Evolutionary conservation across 1,284 basidiomycete genomes (phyloP).

Genomic region (Ganoderma leucocontextum): DNA sequence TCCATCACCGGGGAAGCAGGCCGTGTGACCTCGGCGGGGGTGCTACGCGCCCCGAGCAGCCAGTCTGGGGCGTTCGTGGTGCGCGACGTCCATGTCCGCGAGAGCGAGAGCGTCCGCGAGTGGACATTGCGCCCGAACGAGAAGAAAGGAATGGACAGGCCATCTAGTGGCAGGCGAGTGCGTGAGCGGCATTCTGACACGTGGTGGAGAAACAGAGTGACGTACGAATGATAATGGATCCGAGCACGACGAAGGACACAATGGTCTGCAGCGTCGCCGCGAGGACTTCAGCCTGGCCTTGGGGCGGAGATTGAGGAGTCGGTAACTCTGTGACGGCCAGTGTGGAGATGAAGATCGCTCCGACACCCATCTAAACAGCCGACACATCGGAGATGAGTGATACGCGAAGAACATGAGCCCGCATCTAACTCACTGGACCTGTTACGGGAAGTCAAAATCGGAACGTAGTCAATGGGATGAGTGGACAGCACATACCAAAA

Average conservation of each 20-base stretch:
- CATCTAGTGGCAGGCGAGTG: constrained; percentile 58
- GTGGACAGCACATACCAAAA: constrained; percentile 66
- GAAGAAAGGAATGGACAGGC: constrained; percentile 90
- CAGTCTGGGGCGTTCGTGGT: constrained; percentile 54
- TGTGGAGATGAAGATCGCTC: constrained; percentile 87
- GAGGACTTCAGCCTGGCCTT: constrained; percentile 74
- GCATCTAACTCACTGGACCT: constrained; percentile 61
- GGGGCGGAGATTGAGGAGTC: constrained; percentile 63
- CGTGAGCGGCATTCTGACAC: neutral
- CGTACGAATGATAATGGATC: constrained; percentile 84
- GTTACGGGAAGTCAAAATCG: neutral
- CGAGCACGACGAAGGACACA: constrained; percentile 84
- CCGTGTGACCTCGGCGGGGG: constrained; percentile 31
- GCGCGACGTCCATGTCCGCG: constrained; percentile 41
- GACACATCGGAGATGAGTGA: constrained; percentile 5
- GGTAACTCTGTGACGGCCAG: constrained; percentile 78
- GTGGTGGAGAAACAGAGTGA: constrained; percentile 16
- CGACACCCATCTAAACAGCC: constrained; percentile 72
- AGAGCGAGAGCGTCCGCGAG: constrained; percentile 56
- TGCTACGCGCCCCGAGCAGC: constrained; percentile 51
- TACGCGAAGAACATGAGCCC: neutral
- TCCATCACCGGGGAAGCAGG: constrained; percentile 14
- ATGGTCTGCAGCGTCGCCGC: constrained; percentile 81
- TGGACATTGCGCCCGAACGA: constrained; percentile 73
- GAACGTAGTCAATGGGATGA: neutral